Evolutionary conservation across 257 asterid genomes (phyloP).

Genomic region (Salvia splendens): DNA sequence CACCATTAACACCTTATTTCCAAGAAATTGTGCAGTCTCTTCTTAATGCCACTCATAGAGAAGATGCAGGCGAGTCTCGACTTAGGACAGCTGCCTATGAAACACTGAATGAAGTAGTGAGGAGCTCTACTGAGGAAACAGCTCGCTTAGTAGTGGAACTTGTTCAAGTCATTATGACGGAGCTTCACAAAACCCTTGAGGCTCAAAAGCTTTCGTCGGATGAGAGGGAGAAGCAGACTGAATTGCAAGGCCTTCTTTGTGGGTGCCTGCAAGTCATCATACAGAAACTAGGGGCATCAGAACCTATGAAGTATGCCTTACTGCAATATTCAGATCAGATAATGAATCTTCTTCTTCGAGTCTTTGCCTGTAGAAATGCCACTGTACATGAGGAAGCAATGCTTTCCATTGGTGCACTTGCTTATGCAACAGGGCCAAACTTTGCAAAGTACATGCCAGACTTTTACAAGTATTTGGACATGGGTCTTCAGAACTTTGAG

Average conservation of each 20-base stretch:
- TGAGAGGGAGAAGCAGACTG: constrained; percentile 76
- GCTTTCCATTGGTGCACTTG: constrained; percentile 89
- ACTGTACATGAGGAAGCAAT: constrained; percentile 85
- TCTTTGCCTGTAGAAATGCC: constrained; percentile 76
- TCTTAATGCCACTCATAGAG: constrained; percentile 68
- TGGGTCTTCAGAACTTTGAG: constrained; percentile 84
- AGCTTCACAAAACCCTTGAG: constrained; percentile 72
- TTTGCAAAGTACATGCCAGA: constrained; percentile 71
- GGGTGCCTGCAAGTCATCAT: constrained; percentile 78
- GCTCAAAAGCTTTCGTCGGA: constrained; percentile 68
- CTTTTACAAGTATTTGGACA: constrained; percentile 76
- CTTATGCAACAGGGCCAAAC: constrained; percentile 64
- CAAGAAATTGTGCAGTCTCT: constrained; percentile 73
- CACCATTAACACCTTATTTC: constrained; percentile 66
- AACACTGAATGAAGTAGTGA: constrained; percentile 78
- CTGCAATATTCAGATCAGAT: constrained; percentile 74
- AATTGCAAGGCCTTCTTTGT: constrained; percentile 76
- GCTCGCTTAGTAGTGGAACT: constrained; percentile 63
- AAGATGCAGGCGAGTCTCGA: constrained; percentile 75
- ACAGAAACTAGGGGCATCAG: constrained; percentile 64
- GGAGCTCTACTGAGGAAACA: constrained; percentile 77
- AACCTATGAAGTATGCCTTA: constrained; percentile 56
- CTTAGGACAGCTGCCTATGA: constrained; percentile 78
- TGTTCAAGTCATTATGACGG: constrained; percentile 67
- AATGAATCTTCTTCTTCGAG: constrained; percentile 67